Conservation (phyloP, 208 protist species). For the Lotmaria passim region DNA sequence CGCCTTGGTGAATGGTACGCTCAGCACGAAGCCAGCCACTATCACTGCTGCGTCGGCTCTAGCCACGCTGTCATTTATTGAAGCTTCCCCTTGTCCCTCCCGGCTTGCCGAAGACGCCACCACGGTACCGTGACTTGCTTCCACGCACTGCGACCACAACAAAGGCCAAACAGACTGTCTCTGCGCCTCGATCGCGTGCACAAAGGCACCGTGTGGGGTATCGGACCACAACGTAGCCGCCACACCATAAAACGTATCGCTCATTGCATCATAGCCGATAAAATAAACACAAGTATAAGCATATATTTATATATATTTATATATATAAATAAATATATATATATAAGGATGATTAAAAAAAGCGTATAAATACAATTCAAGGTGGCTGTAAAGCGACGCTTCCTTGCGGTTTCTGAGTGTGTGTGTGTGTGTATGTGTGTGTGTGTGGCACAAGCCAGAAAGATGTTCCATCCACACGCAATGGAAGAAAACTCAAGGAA, state of each 20-base stretch:
- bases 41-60: conserved; percentile 23
- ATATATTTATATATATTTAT: no score
- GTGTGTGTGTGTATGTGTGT: no score
- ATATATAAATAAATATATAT: no score
- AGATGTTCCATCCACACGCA: no score
- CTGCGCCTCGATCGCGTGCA: conserved; percentile 34
- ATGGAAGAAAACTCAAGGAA: no score
- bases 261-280: conserved; percentile 5
- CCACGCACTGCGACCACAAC: conserved; percentile 23
- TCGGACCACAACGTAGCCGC: conserved; percentile 21
- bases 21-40: conserved; percentile 60
- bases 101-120: neutral
- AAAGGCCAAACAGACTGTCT: conserved; percentile 7
- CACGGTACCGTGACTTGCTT: neutral
- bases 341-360: no score
- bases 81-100: neutral
- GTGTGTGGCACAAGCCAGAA: no score
- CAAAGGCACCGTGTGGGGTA: conserved; percentile 13
- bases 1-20: conserved; percentile 11
- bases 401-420: no score
- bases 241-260: neutral
- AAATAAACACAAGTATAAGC: no score
- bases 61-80: neutral
- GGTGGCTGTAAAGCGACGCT: no score
- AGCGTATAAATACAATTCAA: no score